Evolutionary conservation across 164 flowering plant species (phyloP).

Genomic region (Vitis rupestris): DNA sequence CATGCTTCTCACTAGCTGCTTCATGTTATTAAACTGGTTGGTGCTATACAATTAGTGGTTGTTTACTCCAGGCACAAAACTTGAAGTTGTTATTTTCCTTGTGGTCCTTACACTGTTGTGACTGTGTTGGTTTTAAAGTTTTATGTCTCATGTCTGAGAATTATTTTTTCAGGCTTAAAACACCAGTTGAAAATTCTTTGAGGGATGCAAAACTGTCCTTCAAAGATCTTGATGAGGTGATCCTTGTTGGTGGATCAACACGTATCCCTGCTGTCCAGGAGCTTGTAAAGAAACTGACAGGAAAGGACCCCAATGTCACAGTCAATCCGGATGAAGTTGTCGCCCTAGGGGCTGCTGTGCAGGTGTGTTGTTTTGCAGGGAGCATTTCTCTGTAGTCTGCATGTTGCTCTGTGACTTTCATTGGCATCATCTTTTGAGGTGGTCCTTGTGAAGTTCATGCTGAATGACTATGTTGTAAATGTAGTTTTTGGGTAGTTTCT

Average conservation of each 20-base stretch:
- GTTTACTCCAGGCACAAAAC: too few species aligned
- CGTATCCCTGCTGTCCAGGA: conserved; percentile 48
- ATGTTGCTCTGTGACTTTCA: conserved; percentile 2
- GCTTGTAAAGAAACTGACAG: conserved; percentile 36
- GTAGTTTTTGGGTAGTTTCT: not conserved
- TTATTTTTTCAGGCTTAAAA: conserved; percentile 23
- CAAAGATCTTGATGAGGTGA: conserved; percentile 39
- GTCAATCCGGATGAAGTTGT: conserved; percentile 59
- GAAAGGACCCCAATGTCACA: conserved; percentile 43
- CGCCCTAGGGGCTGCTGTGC: conserved; percentile 55
- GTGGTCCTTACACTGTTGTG: too few species aligned
- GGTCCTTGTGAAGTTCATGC: too few species aligned
- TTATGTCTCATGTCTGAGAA: not conserved
- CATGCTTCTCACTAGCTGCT: too few species aligned
- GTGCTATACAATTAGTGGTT: too few species aligned
- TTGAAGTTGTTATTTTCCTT: too few species aligned
- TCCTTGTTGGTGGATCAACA: conserved; percentile 48
- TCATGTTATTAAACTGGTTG: too few species aligned
- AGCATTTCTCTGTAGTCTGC: not conserved
- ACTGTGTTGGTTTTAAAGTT: not conserved
- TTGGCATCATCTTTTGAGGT: too few species aligned
- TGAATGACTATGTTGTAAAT: too few species aligned
- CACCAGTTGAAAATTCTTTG: conserved; percentile 37
- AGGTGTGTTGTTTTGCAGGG: conserved; percentile 18
- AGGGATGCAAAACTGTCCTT: conserved; percentile 41